phyloP scores from a whole-genome alignment of 306 rosid genomes.

The Hippophae tibetana region DNA sequence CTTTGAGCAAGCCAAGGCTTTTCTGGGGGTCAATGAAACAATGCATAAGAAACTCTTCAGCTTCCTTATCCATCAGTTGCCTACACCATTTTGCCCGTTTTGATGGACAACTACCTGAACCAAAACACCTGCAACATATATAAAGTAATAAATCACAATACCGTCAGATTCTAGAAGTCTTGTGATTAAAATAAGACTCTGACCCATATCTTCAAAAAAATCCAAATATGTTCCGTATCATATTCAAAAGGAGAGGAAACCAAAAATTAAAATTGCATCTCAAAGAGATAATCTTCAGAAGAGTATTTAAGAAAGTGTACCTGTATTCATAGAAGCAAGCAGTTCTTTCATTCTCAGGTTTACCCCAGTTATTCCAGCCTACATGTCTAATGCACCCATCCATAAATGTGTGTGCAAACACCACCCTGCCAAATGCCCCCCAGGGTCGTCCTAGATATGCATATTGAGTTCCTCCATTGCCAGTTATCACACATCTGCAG shows the following conservation, averaged over 20 bases:
- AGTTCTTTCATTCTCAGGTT: slow-evolving; percentile 57
- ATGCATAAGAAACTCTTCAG: slow-evolving; percentile 61
- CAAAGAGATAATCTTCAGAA: neutral
- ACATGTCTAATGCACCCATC: slow-evolving; percentile 56
- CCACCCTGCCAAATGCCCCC: slow-evolving; percentile 90
- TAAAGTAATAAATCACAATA: neutral
- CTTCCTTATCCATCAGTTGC: slow-evolving; percentile 55
- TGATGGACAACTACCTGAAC: slow-evolving; percentile 58
- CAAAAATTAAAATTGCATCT: no score
- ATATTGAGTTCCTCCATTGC: slow-evolving; percentile 48
- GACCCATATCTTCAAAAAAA: neutral
- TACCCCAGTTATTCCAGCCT: slow-evolving; percentile 91
- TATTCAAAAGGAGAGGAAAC: no score
- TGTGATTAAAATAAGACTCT: no score
- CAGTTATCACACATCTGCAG: slow-evolving; percentile 73
- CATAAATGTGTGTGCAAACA: slow-evolving; percentile 67
- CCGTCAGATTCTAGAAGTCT: no score
- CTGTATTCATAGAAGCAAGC: slow-evolving; percentile 81
- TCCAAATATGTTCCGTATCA: neutral
- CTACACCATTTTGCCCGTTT: slow-evolving; percentile 58
- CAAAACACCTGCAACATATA: slow-evolving; percentile 54
- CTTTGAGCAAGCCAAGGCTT: slow-evolving; percentile 83
- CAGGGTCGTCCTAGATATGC: slow-evolving; percentile 78
- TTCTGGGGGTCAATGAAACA: slow-evolving; percentile 52
- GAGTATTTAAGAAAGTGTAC: slow-evolving; percentile 23